Conservation (phyloP, 129 eudicot species). For the Smallanthus sonchifolius region DNA sequence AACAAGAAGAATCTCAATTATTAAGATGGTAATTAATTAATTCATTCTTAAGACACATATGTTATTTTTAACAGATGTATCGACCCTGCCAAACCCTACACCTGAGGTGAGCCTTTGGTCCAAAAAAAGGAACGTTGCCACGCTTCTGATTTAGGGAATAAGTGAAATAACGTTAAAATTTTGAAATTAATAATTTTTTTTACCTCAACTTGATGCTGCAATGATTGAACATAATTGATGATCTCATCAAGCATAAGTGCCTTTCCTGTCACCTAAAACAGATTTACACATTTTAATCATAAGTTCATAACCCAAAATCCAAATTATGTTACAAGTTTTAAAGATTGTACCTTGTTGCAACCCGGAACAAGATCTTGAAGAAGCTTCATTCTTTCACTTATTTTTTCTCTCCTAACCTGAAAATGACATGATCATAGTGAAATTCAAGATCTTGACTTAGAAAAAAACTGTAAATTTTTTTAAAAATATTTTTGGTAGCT, state of each 20-base stretch:
- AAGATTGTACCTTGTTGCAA: conserved; percentile 67
- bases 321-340: not conserved
- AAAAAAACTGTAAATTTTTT: not conserved
- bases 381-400: conserved; percentile 93
- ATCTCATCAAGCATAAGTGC: conserved; percentile 98
- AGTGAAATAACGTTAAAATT: not conserved
- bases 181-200: not conserved
- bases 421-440: conserved; percentile 19
- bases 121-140: too few species aligned
- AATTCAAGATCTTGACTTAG: conserved; percentile 25
- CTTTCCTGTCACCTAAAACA: conserved; percentile 80
- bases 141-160: too few species aligned
- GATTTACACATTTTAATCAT: not conserved
- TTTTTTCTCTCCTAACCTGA: conserved; percentile 90
- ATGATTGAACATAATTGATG: conserved; percentile 84
- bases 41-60: not conserved
- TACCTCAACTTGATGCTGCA: conserved; percentile 97
- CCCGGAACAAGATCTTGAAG: conserved; percentile 99
- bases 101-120: too few species aligned
- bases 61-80: too few species aligned
- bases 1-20: not conserved
- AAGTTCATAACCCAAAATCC: not conserved
- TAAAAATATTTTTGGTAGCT: not conserved
- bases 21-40: not conserved
- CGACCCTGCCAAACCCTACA: too few species aligned